Conservation (phyloP, 1,284 basidiomycete genomes). For the Heterobasidion occidentale region DNA sequence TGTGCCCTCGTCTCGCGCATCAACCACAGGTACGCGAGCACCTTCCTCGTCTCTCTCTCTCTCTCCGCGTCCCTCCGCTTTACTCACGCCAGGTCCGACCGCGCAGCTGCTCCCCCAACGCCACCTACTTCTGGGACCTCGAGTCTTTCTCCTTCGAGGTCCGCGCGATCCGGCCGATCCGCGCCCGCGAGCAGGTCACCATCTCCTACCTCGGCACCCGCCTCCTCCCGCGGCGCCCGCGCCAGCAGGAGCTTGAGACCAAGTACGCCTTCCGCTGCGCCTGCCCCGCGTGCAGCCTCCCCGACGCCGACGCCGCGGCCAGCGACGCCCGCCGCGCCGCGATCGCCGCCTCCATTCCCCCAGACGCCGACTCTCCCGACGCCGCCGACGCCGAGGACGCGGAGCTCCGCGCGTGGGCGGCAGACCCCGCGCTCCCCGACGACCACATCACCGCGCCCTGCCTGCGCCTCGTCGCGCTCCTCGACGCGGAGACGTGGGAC, state of each 20-base stretch:
- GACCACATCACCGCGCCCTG: not conserved
- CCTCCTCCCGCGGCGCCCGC: not conserved
- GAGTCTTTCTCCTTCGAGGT: conserved; percentile 11
- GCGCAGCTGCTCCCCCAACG: conserved; percentile 16
- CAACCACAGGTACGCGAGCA: conserved; percentile 14
- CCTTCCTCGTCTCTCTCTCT: not conserved
- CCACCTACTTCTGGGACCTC: conserved; percentile 8
- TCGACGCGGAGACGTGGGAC: conserved; percentile 9
- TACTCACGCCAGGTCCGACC: not conserved
- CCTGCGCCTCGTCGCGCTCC: not conserved
- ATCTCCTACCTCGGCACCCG: conserved; percentile 11
- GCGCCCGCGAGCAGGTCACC: conserved; percentile 8
- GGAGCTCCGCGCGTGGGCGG: conserved; percentile 8
- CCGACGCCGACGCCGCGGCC: conserved; percentile 1
- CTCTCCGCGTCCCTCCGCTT: not conserved
- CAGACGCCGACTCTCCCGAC: not conserved
- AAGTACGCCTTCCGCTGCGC: conserved; percentile 13
- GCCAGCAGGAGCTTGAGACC: conserved; percentile 5
- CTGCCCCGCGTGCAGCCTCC: conserved; percentile 11
- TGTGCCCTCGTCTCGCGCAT: conserved; percentile 12
- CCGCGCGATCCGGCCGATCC: conserved; percentile 11
- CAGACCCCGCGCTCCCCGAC: conserved; percentile 2
- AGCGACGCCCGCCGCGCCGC: conserved; percentile 11
- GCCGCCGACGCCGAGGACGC: conserved; percentile 4
- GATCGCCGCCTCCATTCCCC: conserved; percentile 7